Base-by-base conservation (phyloP, 805 yeast genomes). In the Teunomyces atbi region DNA sequence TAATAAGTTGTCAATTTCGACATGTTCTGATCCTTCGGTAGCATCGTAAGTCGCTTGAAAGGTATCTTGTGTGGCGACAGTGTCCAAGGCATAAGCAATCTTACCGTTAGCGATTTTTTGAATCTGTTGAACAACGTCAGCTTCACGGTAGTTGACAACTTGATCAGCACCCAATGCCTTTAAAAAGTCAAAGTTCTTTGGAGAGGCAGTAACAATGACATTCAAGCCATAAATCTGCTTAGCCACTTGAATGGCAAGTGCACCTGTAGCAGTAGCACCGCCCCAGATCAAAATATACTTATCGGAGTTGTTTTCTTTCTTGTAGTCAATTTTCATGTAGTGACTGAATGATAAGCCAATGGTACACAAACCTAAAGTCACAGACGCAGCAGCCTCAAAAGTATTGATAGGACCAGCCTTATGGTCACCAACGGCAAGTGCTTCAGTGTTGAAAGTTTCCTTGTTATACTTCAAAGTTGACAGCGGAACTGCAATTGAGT, bases 381-480 rank as follows among this genome's bases (percentile, higher is more conserved):
- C 57, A 8, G 84, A 65, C 2, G 86, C 83, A n/a, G 89, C 89
- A 50, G 76, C 86, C 66, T 84, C 89, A 54, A 71, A 82, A 12
- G 83, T 66, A 28, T 60, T 65, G 20, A 80, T 61, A 0, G 57
- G 52, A 11, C 77, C 79, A 16, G 67, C 52, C 30, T 73, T 65
- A 21, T 50, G 50, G 2, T 51, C 57, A 5, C 58, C 56, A 4
- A 58, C 62, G 1, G 62, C 47, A 10, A 57, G 41, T 1, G 42
- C 30, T 44, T 45, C 52, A 19, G 33, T 49, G 45, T 42, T 55
- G 52, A 45, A 45, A 19, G 21, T 34, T 11, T 13, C 32, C 33
- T 46, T 29, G 12, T 46, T 52, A 48, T 63, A 66, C 44, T 71
- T 73, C 46, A 75, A 48, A 20, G 73, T 54, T 23, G 56, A 51